Conservation (phyloP, 139 green algal genomes). For the Chlamydomonas schloesseri region DNA sequence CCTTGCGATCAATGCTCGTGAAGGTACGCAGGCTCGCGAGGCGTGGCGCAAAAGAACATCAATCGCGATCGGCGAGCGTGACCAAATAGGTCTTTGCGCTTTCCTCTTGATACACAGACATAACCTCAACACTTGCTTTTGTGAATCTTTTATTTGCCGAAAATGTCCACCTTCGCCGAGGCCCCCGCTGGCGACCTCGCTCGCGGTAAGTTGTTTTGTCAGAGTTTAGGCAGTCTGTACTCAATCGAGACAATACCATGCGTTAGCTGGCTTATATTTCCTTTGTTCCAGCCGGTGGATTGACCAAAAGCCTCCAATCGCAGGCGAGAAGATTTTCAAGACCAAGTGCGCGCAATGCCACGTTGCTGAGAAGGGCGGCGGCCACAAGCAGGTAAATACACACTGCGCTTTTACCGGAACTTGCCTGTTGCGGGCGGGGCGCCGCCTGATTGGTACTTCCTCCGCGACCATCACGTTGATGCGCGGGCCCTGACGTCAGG, state of each 20-base stretch:
- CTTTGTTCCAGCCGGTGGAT: neutral
- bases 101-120: too few relatives aligned
- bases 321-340: slow-evolving; percentile 96
- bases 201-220: slow-evolving; percentile 26
- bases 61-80: too few relatives aligned
- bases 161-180: slow-evolving; percentile 83
- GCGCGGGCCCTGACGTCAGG: too few relatives aligned
- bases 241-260: neutral
- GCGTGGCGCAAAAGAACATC: too few relatives aligned
- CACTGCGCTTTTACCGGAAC: neutral
- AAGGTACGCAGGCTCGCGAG: too few relatives aligned
- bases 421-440: neutral
- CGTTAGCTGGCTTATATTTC: neutral
- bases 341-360: slow-evolving; percentile 98
- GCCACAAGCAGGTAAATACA: slow-evolving; percentile 93
- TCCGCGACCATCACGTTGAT: too few relatives aligned
- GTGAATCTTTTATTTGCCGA: neutral
- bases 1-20: too few relatives aligned
- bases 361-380: slow-evolving; percentile 90
- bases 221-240: neutral
- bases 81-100: too few relatives aligned
- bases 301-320: too few relatives aligned
- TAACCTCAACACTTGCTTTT: too few relatives aligned
- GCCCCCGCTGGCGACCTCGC: slow-evolving; percentile 74
- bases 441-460: too few relatives aligned